phyloP scores from a whole-genome alignment of 2,329 filamentous ascomycete genomes.

The Paraconiothyrium sp. region DNA sequence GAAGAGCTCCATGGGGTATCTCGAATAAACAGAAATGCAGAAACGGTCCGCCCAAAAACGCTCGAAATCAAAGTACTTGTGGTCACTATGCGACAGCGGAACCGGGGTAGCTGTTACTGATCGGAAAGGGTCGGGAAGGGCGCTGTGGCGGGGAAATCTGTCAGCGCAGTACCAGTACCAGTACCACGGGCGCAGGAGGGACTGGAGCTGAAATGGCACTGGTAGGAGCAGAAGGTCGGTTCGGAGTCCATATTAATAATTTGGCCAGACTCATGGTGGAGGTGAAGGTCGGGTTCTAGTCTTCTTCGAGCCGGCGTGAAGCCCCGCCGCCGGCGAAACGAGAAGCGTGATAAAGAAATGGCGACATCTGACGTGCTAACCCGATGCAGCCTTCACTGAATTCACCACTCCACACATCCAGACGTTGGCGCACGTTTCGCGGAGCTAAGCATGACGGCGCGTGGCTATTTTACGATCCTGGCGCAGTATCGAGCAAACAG shows the following conservation, averaged over 20 bases:
- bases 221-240: constrained; percentile 6
- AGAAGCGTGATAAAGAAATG: constrained; percentile 27
- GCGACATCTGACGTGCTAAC: constrained; percentile 22
- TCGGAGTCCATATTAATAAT: constrained; percentile 24
- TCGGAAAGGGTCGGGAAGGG: constrained; percentile 16
- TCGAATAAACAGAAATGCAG: background rate
- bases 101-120: constrained; percentile 7
- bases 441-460: constrained; percentile 3
- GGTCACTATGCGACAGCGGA: background rate
- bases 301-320: constrained; percentile 18
- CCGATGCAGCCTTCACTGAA: constrained; percentile 18
- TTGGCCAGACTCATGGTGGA: constrained; percentile 18
- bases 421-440: constrained; percentile 19
- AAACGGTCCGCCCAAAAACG: background rate
- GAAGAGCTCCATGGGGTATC: constrained; percentile 8
- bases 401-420: constrained; percentile 26
- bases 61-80: background rate
- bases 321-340: constrained; percentile 17
- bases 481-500: constrained; percentile 6
- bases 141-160: constrained; percentile 1
- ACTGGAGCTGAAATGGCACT: background rate
- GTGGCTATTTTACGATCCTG: constrained; percentile 14
- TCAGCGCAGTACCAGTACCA: constrained; percentile 12
- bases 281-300: constrained; percentile 20
- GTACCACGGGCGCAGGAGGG: constrained; percentile 6